Evolutionary conservation across 345 rosid genomes (phyloP).

Genomic region (Murraya koenigii): DNA sequence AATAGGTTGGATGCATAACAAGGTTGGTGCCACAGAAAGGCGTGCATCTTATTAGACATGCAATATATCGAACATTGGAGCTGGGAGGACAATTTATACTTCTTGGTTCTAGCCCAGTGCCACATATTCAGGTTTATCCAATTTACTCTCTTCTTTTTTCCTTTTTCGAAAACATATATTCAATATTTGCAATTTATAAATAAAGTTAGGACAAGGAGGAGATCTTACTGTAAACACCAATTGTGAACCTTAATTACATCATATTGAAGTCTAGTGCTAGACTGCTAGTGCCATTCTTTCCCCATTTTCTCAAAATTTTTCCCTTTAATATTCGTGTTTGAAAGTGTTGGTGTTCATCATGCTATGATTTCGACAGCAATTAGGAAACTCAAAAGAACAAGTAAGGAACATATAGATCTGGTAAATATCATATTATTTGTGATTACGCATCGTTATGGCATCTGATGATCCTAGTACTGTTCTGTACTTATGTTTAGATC

Average conservation of each 20-base stretch:
- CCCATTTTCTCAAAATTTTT: background rate
- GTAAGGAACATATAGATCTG: too few relatives aligned
- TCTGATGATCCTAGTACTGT: background rate
- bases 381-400: too few relatives aligned
- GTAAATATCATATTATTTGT: too few relatives aligned
- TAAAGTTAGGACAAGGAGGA: background rate
- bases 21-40: conserved; percentile 98
- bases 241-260: background rate
- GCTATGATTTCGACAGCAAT: too few relatives aligned
- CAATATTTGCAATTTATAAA: background rate
- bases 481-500: background rate
- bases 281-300: background rate
- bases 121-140: conserved; percentile 75
- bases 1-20: conserved; percentile 93
- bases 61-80: conserved; percentile 85
- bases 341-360: background rate
- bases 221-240: background rate
- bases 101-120: conserved; percentile 95
- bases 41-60: conserved; percentile 93
- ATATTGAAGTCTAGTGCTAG: background rate
- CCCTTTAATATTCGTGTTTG: background rate
- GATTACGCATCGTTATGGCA: background rate
- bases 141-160: background rate
- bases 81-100: conserved; percentile 94
- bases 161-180: background rate